Evolutionary conservation across 306 rosid genomes (phyloP).

Genomic region (Hippophae rhamnoides): DNA sequence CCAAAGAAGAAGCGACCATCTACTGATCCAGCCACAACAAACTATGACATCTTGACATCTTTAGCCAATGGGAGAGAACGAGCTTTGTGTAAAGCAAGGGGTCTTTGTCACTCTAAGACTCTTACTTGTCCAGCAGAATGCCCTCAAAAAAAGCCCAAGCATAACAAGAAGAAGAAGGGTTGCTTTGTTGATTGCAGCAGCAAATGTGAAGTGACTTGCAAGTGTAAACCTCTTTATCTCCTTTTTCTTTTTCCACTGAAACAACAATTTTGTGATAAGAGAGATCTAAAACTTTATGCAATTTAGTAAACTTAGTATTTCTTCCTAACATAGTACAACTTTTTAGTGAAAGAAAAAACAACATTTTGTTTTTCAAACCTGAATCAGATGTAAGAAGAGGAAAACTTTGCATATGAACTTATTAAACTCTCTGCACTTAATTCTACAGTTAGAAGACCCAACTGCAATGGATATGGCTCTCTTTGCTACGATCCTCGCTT

Average conservation of each 20-base stretch:
- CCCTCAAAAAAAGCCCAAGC: conserved; percentile 50
- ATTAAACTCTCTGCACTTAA: not conserved
- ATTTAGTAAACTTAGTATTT: not conserved
- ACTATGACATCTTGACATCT: conserved; percentile 26
- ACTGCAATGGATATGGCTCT: conserved; percentile 65
- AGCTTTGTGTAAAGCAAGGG: conserved; percentile 36
- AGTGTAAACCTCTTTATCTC: conserved; percentile 33
- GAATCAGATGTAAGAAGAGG: not conserved
- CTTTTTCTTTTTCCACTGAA: not conserved
- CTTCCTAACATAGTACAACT: not conserved
- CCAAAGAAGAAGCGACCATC: conserved; percentile 3
- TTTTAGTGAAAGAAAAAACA: not conserved
- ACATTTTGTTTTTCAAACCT: not conserved
- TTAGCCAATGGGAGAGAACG: conserved; percentile 40
- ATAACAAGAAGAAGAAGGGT: conserved; percentile 59
- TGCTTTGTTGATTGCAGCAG: conserved; percentile 55
- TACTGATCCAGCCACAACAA: conserved; percentile 12
- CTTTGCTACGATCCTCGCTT: conserved; percentile 78
- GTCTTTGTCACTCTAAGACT: conserved; percentile 33
- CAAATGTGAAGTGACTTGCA: conserved; percentile 82
- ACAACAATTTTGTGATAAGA: too few relatives aligned
- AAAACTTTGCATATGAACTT: not conserved
- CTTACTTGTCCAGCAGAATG: conserved; percentile 52
- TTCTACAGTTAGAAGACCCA: conserved; percentile 47
- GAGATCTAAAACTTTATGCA: not conserved